Evolutionary conservation across 306 rosid genomes (phyloP).

Genomic region (Citrullus amarus): DNA sequence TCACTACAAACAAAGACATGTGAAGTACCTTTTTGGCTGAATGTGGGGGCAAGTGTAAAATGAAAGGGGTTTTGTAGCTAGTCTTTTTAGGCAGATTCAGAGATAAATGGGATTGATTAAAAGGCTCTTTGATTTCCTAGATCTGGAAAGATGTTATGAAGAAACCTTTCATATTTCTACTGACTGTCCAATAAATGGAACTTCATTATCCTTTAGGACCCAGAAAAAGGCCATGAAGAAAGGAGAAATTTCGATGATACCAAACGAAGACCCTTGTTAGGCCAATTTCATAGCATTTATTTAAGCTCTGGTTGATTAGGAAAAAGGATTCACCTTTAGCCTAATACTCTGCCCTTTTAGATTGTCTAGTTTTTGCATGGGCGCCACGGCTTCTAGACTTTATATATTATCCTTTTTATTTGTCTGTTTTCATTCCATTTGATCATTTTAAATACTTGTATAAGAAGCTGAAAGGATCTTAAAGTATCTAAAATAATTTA

Average conservation of each 20-base stretch:
- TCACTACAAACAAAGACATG: slow-evolving; percentile 71
- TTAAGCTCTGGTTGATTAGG: neutral
- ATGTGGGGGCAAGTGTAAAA: slow-evolving; percentile 11
- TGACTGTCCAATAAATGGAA: neutral
- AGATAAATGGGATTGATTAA: slow-evolving; percentile 6
- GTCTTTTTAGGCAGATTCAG: slow-evolving; percentile 12
- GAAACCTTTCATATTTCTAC: neutral
- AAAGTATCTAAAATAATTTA: neutral
- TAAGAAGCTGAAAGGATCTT: neutral
- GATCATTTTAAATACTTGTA: neutral
- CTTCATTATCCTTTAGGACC: neutral
- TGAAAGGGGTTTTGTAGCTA: neutral
- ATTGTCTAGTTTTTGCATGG: neutral
- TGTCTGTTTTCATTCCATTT: neutral
- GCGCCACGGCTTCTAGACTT: neutral
- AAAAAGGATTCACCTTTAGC: neutral
- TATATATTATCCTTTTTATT: neutral
- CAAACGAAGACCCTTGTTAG: neutral
- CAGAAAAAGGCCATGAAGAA: neutral
- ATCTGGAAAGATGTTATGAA: neutral
- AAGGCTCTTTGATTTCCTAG: slow-evolving; percentile 15
- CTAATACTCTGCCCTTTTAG: neutral
- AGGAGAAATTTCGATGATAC: neutral
- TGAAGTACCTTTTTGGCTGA: slow-evolving; percentile 36
- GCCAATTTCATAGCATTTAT: neutral